These are phyloP conservation scores for Picea glauca DNA, from an alignment of 75 land plant species.

Conservation along the genomic window DNA sequence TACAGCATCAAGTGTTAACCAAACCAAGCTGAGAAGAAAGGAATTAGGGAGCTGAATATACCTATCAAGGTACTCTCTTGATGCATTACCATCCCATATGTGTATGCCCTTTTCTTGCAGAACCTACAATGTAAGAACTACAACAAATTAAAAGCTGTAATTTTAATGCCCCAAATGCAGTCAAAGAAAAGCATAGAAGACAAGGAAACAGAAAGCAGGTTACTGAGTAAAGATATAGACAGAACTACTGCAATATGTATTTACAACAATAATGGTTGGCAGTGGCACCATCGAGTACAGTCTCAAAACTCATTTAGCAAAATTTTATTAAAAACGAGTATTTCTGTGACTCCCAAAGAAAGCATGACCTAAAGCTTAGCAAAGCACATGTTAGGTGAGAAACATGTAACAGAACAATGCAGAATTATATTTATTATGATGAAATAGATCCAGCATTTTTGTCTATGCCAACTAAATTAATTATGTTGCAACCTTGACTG, in stretches of 20 bases:
- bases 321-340: not conserved
- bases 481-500: not conserved
- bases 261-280: not conserved
- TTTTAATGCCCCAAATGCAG: not conserved
- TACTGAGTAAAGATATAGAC: not conserved
- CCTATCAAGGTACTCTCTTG: conserved; percentile 94
- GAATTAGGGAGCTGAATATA: not conserved
- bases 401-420: no score
- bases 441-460: no score
- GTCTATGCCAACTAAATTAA: not conserved
- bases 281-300: not conserved
- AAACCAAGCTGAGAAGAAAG: not conserved
- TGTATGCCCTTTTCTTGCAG: conserved; percentile 88
- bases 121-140: conserved; percentile 38
- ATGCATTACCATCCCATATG: conserved; percentile 98
- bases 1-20: not conserved
- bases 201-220: not conserved
- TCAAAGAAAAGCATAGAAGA: not conserved
- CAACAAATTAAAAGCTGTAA: not conserved
- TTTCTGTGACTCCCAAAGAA: no score
- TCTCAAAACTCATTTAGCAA: not conserved
- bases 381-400: no score
- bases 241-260: not conserved
- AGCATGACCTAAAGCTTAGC: no score
- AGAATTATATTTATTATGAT: no score